Evolutionary conservation across 2,329 filamentous ascomycete genomes (phyloP), one percentile per base, ranked within the genome.

Genomic region (Leptographium lundbergii): DNA sequence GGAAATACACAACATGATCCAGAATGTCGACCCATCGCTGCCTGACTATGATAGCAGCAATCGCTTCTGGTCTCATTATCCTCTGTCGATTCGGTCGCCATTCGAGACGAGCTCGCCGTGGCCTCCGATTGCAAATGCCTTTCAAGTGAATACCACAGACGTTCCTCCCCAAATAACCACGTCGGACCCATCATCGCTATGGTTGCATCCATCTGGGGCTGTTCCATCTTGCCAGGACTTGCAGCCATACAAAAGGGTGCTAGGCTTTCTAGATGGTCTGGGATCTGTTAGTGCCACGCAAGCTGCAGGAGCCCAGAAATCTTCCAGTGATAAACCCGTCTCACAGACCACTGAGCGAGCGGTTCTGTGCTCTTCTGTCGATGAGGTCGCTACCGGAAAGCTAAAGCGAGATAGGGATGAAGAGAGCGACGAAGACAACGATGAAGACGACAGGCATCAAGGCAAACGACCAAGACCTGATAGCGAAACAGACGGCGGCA

Each of bases 401-500:
- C 36, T 6, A 17, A 56, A 56, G 39, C 54, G 42, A 25, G 19
- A 48, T 13, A 17, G 27, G 39, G 54, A 55, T 1, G 39, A 32
- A 13, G 55, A 47, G 19, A 36, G 29, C 32, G 45, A 50, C 50
- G 34, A 53, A 1, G 29, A 32, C 56, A 32, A 57, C 3, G 48
- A 52, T 29, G 47, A 48, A 3, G 39, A 48, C 29, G 54, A 32
- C 25, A 22, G 13, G 9, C 36, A 47, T 17, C 36, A 2, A 13
- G 13, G 13, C 11, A 55, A 55, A 17, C 59, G 32, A 36, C 14
- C n/a, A 4, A 24, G n/a, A 6, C 22, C n/a, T 1, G 58, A 29
- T 1, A 64, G 63, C 32, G 62, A 64, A 4, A 57, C 61, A 25
- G 66, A 66, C 19, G 67, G 70, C 36, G 65, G 67, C 3, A 58